phyloP scores from a whole-genome alignment of 2,329 filamentous ascomycete genomes.

The Colletotrichum falcatum region DNA sequence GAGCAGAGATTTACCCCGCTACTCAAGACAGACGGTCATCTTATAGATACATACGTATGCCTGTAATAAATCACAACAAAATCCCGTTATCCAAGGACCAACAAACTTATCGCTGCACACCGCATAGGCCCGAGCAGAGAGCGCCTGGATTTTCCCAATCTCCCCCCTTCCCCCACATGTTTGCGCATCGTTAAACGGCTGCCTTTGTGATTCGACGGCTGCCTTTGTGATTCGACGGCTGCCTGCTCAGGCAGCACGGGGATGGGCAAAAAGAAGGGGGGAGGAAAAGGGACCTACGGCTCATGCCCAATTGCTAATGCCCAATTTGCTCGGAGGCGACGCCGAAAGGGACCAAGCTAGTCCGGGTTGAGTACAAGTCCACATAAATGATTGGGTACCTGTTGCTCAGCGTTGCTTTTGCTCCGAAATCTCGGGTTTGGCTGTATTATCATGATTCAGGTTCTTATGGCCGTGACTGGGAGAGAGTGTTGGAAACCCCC shows the following conservation, averaged over 20 bases:
- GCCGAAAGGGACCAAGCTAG: slow-evolving; percentile 15
- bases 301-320: neutral
- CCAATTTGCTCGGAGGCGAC: slow-evolving; percentile 3
- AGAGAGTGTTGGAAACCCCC: neutral
- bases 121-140: slow-evolving; percentile 3
- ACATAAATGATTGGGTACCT: slow-evolving; percentile 7
- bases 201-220: slow-evolving; percentile 19
- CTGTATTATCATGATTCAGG: neutral
- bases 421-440: neutral
- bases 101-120: neutral
- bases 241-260: slow-evolving; percentile 1
- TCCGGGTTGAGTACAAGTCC: slow-evolving; percentile 1
- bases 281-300: neutral
- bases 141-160: neutral
- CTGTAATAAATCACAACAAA: slow-evolving; percentile 17
- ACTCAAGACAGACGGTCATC: slow-evolving; percentile 15
- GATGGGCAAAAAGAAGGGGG: neutral
- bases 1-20: slow-evolving; percentile 19
- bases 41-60: slow-evolving; percentile 18
- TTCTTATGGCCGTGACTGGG: neutral
- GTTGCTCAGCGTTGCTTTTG: neutral
- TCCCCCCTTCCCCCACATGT: neutral
- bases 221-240: slow-evolving; percentile 19
- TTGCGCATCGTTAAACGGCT: slow-evolving; percentile 16
- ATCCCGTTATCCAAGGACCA: slow-evolving; percentile 6